Base-by-base conservation (phyloP, 176 grass and related monocot genomes). In the Eragrostis nindensis region DNA sequence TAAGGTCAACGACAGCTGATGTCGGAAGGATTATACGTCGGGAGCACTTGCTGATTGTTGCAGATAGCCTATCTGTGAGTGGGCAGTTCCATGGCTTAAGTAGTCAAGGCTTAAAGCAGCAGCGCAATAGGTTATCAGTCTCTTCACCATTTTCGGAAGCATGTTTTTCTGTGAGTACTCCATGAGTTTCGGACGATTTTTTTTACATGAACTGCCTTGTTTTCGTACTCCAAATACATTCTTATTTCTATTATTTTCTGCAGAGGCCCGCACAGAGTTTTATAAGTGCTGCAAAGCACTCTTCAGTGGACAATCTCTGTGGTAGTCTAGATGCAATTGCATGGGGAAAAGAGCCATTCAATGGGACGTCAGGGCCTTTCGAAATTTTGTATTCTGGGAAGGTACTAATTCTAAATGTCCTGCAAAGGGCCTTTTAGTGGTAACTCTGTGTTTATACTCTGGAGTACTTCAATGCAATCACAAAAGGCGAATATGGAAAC, bases 141-240 rank as follows among this genome's bases (percentile, higher is more conserved):
- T 93, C 92, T 47, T 92, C 92, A 88, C 95, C 95, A 75, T 98
- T 98, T 85, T 85, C 84, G 44, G 92, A 95, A 95, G 92, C 95
- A 68, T 98, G 90, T 74, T 93, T 98, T 84, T 85, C 92, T 68
- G 95, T 98, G 73, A 94, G 95, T 93, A 76, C 61, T 76, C n/a
- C 71, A 22, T 30, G 57, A 84, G 38, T 26, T 81, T 71, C 71
- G 26, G 7, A 66, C 16, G 67, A 36, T 36, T 60, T 64, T 59
- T 26, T 22, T 74, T 79, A 77, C 32, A 55, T 87, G 5, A 89
- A 73, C 66, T 72, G 5, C 44, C 11, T 82, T 79, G 44, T 68
- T 83, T 59, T 29, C 43, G 24, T 56, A 15, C n/a, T 57, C 30
- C 24, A 49, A 76, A 69, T 54, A 68, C 60, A 49, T 80, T 86